A percentile compares a stretch with the other conserved stretches of the same genome.
Evolutionary conservation across 371 early-diverging fungal genomes (phyloP).

Genomic region (Lichtheimia ramosa): DNA sequence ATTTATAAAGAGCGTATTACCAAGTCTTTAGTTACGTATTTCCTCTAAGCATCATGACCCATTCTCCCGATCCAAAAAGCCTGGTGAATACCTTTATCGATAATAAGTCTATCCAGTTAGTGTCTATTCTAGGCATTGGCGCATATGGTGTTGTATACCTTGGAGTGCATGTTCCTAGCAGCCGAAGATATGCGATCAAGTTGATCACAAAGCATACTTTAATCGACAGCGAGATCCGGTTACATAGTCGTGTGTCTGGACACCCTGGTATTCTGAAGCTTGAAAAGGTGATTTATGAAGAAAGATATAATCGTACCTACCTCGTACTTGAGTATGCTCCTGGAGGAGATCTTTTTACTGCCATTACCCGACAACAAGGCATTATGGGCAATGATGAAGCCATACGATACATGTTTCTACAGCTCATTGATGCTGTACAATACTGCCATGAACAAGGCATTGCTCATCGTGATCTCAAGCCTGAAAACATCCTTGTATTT

Average conservation of each 20-base stretch:
- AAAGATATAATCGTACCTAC: slow-evolving; percentile 46
- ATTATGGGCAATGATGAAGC: slow-evolving; percentile 60
- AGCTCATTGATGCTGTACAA: slow-evolving; percentile 80
- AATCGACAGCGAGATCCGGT: slow-evolving; percentile 59
- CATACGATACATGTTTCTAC: slow-evolving; percentile 74
- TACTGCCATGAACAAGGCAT: slow-evolving; percentile 80
- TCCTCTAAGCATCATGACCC: too few species aligned
- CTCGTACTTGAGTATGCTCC: slow-evolving; percentile 71
- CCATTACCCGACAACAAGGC: slow-evolving; percentile 55
- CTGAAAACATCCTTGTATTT: slow-evolving; percentile 85
- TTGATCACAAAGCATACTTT: slow-evolving; percentile 52
- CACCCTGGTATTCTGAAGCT: slow-evolving; percentile 72
- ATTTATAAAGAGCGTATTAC: too few species aligned
- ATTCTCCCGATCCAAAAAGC: slow-evolving; percentile 16
- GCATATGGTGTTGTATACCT: slow-evolving; percentile 72
- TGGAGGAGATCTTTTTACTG: slow-evolving; percentile 66
- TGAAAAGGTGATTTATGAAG: slow-evolving; percentile 59
- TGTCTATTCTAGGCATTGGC: slow-evolving; percentile 66
- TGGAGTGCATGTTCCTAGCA: slow-evolving; percentile 40
- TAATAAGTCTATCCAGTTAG: slow-evolving; percentile 32
- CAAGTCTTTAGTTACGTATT: too few species aligned
- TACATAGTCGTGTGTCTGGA: slow-evolving; percentile 59
- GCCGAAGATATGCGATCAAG: slow-evolving; percentile 64
- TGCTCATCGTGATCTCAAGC: slow-evolving; percentile 91
- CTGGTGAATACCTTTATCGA: slow-evolving; percentile 34